Percentiles rank a stretch among this genome's conserved stretches.
These are phyloP conservation scores for Apiospora saccharicola DNA, from an alignment of 2,329 filamentous ascomycete genomes.

Conservation along the genomic window DNA sequence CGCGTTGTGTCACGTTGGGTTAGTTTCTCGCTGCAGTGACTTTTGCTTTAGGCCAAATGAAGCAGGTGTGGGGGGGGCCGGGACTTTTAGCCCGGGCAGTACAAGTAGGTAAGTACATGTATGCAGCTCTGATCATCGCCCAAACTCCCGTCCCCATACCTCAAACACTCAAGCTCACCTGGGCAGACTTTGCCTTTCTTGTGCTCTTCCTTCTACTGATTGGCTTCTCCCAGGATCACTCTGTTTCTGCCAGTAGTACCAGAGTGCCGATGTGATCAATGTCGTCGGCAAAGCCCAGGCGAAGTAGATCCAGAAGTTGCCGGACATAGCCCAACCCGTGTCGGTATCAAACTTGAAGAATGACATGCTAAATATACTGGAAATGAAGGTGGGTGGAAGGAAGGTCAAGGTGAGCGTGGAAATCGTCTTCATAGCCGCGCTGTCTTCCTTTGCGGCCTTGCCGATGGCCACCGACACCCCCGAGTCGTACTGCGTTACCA, in stretches of 20 bases:
- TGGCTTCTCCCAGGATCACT: neutral
- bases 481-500: conserved; percentile 51
- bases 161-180: neutral
- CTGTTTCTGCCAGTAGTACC: conserved; percentile 26
- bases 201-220: neutral
- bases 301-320: conserved; percentile 43
- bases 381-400: conserved; percentile 59
- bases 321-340: conserved; percentile 36
- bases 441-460: conserved; percentile 51
- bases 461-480: conserved; percentile 48
- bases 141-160: neutral
- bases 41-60: neutral
- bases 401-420: conserved; percentile 57
- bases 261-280: conserved; percentile 26
- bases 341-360: conserved; percentile 47
- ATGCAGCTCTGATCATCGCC: neutral
- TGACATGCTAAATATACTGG: conserved; percentile 54
- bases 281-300: conserved; percentile 38
- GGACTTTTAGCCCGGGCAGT: no score
- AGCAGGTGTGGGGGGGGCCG: neutral
- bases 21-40: neutral
- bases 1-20: no score
- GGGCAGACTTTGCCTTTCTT: neutral
- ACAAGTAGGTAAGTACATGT: no score
- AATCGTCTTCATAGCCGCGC: conserved; percentile 59